These are phyloP conservation scores for Mycena floridula DNA, from an alignment of 768 basidiomycete species.

Conservation along the genomic window DNA sequence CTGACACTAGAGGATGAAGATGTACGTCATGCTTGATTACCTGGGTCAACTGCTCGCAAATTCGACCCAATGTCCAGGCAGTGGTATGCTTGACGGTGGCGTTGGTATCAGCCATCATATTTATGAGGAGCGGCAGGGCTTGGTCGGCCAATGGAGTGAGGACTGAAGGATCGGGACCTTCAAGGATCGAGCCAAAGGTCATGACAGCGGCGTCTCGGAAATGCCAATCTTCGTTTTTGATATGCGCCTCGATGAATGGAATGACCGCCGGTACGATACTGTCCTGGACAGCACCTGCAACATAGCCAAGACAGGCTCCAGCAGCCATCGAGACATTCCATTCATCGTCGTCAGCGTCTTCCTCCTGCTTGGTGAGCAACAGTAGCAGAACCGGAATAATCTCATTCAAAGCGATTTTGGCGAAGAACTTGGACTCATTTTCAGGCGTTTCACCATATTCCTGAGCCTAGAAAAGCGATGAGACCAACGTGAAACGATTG, in stretches of 20 bases:
- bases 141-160: conserved; percentile 90
- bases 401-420: conserved; percentile 91
- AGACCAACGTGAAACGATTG: conserved; percentile 2
- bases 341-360: conserved; percentile 96
- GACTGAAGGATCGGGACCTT: conserved; percentile 86
- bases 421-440: conserved; percentile 84
- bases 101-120: conserved; percentile 89
- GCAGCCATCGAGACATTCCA: conserved; percentile 99
- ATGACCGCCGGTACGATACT: conserved; percentile 88
- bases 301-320: conserved; percentile 81
- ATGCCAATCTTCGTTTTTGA: conserved; percentile 90
- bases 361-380: conserved; percentile 88
- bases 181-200: conserved; percentile 96
- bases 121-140: conserved; percentile 88
- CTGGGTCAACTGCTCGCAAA: conserved; percentile 83
- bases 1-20: conserved; percentile 75
- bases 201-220: conserved; percentile 95
- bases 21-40: conserved; percentile 89
- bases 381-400: conserved; percentile 89
- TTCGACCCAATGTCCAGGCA: conserved; percentile 95
- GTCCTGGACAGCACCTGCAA: conserved; percentile 89
- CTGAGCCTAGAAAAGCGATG: conserved; percentile 51
- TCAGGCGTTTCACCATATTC: conserved; percentile 87
- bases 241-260: conserved; percentile 96
- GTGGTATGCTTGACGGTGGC: conserved; percentile 92